Conservation (phyloP, 2,329 filamentous ascomycete genomes). For the Nemania sp. region DNA sequence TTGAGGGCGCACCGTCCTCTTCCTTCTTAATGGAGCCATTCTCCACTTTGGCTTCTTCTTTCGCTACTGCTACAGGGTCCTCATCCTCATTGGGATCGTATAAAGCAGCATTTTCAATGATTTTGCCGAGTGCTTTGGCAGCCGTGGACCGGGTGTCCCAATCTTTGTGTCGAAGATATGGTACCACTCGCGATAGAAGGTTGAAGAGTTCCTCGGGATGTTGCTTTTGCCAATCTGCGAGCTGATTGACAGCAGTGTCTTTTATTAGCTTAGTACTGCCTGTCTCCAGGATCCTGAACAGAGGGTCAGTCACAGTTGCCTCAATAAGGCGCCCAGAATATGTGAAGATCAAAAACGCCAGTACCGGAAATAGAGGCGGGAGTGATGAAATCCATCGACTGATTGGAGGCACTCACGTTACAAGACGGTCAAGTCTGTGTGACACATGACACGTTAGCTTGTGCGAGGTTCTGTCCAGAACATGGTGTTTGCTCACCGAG, state of each 20-base stretch:
- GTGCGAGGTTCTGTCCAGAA: conserved; percentile 3
- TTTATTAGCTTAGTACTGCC: conserved; percentile 95
- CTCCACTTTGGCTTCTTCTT: conserved; percentile 48
- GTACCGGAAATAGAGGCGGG: neutral
- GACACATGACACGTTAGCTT: conserved; percentile 41
- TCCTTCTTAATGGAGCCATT: conserved; percentile 62
- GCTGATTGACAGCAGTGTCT: conserved; percentile 94
- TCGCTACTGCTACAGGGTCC: conserved; percentile 49
- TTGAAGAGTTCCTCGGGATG: conserved; percentile 98
- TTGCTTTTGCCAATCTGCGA: conserved; percentile 97
- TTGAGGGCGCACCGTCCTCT: conserved; percentile 55
- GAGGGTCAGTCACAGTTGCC: conserved; percentile 8
- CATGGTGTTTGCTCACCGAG: conserved; percentile 49
- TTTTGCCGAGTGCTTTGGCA: conserved; percentile 91
- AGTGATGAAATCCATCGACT: neutral
- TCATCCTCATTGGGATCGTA: conserved; percentile 89
- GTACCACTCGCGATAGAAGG: conserved; percentile 88
- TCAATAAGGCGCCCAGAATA: neutral
- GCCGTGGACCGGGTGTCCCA: conserved; percentile 97
- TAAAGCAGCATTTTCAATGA: conserved; percentile 82
- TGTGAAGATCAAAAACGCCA: neutral
- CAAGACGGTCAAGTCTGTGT: conserved; percentile 76
- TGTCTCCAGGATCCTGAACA: conserved; percentile 83
- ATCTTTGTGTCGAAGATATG: conserved; percentile 90
- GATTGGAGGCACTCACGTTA: conserved; percentile 69